A percentile compares a stretch with the other conserved stretches of the same genome.
Conservation (phyloP, 495 filamentous ascomycete species). For the Xylaria castorea region DNA sequence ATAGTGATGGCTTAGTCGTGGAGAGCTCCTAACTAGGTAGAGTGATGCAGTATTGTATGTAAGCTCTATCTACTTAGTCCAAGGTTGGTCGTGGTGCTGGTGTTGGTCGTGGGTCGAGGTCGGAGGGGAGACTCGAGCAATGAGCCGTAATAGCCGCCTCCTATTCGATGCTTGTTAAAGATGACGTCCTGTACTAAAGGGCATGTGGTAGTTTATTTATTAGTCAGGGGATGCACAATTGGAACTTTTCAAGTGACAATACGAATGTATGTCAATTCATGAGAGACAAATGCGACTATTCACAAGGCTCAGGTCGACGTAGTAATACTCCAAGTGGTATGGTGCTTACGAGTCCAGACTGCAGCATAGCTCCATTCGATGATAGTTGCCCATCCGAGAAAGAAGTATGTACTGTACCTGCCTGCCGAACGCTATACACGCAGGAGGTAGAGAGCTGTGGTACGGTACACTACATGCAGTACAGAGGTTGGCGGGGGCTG, state of each 20-base stretch:
- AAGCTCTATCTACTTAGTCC: background rate
- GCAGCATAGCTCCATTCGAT: conserved; percentile 8
- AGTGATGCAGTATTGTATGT: conserved; percentile 5
- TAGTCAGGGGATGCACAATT: conserved; percentile 15
- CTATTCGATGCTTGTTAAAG: conserved; percentile 12
- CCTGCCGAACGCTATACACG: background rate
- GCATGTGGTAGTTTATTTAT: background rate
- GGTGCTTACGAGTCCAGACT: background rate
- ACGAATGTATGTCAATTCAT: conserved; percentile 4
- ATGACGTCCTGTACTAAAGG: background rate
- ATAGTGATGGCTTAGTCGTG: background rate
- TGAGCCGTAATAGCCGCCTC: conserved; percentile 23
- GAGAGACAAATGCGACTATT: conserved; percentile 17
- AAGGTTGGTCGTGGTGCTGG: background rate
- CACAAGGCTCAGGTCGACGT: background rate
- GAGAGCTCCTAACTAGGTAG: background rate
- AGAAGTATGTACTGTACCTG: no score
- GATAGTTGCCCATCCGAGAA: background rate
- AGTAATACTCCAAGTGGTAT: conserved; percentile 21
- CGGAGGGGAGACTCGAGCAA: conserved; percentile 19
- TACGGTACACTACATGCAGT: conserved; percentile 2
- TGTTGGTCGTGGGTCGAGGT: conserved; percentile 19
- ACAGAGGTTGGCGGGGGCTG: background rate
- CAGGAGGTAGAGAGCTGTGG: background rate
- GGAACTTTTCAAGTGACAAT: conserved; percentile 2